Percentiles rank a stretch among this genome's conserved stretches.
Evolutionary conservation across 352 stramenopile genomes (phyloP).

Genomic region (Thraustochytrium sp.): DNA sequence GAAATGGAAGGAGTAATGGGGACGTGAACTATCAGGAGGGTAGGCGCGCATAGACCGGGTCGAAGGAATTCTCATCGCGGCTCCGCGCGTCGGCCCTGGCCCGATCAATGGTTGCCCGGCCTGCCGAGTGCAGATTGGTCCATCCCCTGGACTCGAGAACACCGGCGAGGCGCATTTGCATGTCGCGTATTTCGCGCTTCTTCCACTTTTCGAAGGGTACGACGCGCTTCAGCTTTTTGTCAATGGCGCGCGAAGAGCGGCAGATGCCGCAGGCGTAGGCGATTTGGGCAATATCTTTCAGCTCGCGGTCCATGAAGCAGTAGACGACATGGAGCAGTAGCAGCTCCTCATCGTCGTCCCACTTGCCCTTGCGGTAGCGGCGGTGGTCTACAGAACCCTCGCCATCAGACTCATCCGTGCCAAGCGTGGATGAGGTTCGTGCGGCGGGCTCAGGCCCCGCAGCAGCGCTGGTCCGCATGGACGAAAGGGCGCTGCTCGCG

Average conservation of each 20-base stretch:
- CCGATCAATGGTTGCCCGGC: neutral
- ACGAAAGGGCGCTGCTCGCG: too few species aligned
- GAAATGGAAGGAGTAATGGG: too few species aligned
- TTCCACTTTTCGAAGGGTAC: constrained; percentile 41
- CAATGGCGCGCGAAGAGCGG: constrained; percentile 12
- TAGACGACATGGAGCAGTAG: constrained; percentile 11
- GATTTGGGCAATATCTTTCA: constrained; percentile 38
- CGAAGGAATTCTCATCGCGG: neutral
- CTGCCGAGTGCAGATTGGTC: neutral
- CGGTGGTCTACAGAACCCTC: too few species aligned
- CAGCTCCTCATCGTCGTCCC: constrained; percentile 4
- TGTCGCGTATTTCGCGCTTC: neutral
- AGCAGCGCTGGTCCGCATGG: too few species aligned
- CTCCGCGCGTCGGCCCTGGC: neutral
- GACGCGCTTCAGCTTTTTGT: constrained; percentile 43
- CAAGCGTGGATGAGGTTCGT: too few species aligned
- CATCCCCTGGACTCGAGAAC: neutral
- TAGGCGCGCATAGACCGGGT: neutral
- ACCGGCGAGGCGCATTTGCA: neutral
- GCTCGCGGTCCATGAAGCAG: constrained; percentile 38
- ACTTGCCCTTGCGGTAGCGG: constrained; percentile 31
- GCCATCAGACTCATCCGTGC: too few species aligned
- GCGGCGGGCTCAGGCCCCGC: too few species aligned
- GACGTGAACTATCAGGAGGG: neutral
- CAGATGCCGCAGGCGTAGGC: constrained; percentile 27